Conservation (phyloP, 2,329 filamentous ascomycete species). For the Aschersonia sp. region DNA sequence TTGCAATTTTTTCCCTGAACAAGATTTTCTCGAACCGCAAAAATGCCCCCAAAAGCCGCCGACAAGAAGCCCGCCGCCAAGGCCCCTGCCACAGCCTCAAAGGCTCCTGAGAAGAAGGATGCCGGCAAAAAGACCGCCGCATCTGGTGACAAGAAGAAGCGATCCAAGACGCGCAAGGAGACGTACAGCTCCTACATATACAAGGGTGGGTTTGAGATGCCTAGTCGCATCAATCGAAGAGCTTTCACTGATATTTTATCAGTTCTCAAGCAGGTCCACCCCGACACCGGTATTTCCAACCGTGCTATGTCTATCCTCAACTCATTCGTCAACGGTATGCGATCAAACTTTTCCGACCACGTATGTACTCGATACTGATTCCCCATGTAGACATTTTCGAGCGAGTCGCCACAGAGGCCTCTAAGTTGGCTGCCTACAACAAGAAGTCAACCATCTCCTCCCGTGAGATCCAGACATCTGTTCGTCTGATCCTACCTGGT, state of each 20-base stretch:
- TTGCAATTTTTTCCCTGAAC: constrained; percentile 3
- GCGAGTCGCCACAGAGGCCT: constrained; percentile 95
- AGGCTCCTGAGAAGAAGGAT: constrained; percentile 90
- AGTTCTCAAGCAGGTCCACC: constrained; percentile 99
- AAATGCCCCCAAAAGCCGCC: constrained; percentile 96
- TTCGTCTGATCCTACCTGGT: constrained; percentile 92
- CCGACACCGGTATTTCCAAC: constrained; percentile 99
- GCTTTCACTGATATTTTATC: neutral
- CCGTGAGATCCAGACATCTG: constrained; percentile 97
- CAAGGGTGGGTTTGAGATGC: constrained; percentile 57
- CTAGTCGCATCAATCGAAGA: no score
- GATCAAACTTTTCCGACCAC: neutral
- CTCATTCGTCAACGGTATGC: constrained; percentile 95
- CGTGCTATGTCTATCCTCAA: constrained; percentile 99
- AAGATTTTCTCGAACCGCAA: constrained; percentile 20
- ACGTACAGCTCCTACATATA: constrained; percentile 99
- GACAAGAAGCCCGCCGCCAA: constrained; percentile 99
- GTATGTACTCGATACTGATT: neutral
- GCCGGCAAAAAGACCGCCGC: constrained; percentile 99
- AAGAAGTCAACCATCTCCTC: constrained; percentile 99
- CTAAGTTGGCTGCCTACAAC: constrained; percentile 99
- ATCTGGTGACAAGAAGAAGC: constrained; percentile 99
- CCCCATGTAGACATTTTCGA: constrained; percentile 75
- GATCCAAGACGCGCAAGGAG: constrained; percentile 99
- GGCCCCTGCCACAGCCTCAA: constrained; percentile 64